Evolutionary conservation across 805 yeast genomes (phyloP).

Genomic region (Citeromyces matritensis): DNA sequence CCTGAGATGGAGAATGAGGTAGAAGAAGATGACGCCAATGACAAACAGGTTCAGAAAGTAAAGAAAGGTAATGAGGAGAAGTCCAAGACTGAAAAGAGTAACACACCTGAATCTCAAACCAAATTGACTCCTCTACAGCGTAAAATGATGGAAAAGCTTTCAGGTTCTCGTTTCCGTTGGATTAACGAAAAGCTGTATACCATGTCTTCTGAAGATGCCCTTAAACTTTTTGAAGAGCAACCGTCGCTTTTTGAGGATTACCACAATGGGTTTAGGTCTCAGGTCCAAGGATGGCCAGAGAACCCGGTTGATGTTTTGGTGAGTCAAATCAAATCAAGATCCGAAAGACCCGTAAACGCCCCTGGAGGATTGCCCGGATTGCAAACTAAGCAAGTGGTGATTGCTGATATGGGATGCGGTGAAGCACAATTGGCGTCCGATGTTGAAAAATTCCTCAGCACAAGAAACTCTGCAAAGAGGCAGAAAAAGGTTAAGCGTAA

Average conservation of each 20-base stretch:
- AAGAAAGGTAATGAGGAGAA: constrained; percentile 2
- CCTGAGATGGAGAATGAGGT: constrained; percentile 4
- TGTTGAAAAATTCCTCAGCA: constrained; percentile 25
- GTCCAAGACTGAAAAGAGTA: constrained; percentile 2
- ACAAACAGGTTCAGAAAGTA: no score
- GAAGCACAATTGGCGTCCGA: constrained; percentile 81
- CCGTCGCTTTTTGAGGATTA: constrained; percentile 89
- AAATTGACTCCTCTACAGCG: constrained; percentile 76
- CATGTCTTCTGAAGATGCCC: constrained; percentile 62
- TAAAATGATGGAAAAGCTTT: constrained; percentile 87
- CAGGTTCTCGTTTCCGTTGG: constrained; percentile 96
- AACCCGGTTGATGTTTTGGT: constrained; percentile 93
- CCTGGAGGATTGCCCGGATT: constrained; percentile 92
- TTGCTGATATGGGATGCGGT: constrained; percentile 99
- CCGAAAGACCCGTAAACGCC: constrained; percentile 60
- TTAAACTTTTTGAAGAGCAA: constrained; percentile 56
- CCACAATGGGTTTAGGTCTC: constrained; percentile 89
- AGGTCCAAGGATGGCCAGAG: constrained; percentile 96
- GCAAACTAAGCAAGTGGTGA: constrained; percentile 41
- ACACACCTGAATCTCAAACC: constrained; percentile 1
- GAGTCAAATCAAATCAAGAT: constrained; percentile 43
- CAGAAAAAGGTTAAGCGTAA: constrained; percentile 15
- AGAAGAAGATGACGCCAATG: constrained; percentile 5
- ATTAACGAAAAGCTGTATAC: constrained; percentile 96
- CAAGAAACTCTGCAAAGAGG: constrained; percentile 14